These are phyloP conservation scores for Xylaria sp. DNA, from an alignment of 2,329 filamentous ascomycete genomes.

Conservation along the genomic window DNA sequence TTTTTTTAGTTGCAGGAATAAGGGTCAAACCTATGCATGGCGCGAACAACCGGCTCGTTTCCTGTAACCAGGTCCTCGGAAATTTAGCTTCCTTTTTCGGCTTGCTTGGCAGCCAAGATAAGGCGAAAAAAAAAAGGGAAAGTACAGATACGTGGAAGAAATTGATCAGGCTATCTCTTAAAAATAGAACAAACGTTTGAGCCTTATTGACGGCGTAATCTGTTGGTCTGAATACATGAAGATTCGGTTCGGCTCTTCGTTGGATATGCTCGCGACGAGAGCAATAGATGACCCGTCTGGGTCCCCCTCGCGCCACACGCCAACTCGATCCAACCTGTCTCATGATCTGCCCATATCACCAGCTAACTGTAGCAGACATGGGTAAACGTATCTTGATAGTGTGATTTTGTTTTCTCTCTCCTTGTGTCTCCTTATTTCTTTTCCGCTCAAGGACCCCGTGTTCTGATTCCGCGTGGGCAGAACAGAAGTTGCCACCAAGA, in stretches of 20 bases:
- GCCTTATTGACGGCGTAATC: conserved; percentile 20
- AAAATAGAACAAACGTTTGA: conserved; percentile 8
- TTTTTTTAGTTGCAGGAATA: neutral
- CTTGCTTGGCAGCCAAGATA: neutral
- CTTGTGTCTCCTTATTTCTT: neutral
- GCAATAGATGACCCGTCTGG: neutral
- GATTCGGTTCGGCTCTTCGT: neutral
- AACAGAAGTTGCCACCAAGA: conserved; percentile 3
- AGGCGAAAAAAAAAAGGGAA: neutral
- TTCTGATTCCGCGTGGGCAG: neutral
- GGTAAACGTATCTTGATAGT: conserved; percentile 22
- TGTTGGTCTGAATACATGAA: conserved; percentile 6
- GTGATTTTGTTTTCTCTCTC: conserved; percentile 1
- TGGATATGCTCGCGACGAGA: neutral
- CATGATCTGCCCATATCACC: conserved; percentile 1
- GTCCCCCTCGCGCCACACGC: neutral
- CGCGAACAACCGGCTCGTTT: conserved; percentile 9
- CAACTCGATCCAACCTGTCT: neutral
- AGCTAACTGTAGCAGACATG: conserved; percentile 15
- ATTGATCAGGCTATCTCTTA: too few species aligned
- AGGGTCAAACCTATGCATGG: conserved; percentile 8
- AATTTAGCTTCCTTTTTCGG: neutral
- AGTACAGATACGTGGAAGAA: too few species aligned
- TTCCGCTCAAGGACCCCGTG: neutral
- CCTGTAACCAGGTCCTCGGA: conserved; percentile 20